phyloP scores from a whole-genome alignment of 78 protist genomes.

The Thecamonas trahens region DNA sequence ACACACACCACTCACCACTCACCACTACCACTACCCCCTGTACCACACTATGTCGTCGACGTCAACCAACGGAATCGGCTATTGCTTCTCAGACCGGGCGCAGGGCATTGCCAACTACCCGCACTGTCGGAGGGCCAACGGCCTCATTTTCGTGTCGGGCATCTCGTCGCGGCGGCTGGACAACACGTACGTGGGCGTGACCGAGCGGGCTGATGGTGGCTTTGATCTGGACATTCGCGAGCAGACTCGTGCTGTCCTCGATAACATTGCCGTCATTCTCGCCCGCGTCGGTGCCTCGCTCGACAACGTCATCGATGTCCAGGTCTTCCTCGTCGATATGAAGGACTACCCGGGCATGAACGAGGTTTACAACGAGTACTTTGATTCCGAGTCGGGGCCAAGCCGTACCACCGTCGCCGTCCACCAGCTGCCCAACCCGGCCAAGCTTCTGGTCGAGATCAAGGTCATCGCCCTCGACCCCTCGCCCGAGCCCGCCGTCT shows the following conservation, averaged over 20 bases:
- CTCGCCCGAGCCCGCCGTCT: not conserved
- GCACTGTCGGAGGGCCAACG: conserved; percentile 55
- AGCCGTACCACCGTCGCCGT: conserved; percentile 61
- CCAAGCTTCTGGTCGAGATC: conserved; percentile 60
- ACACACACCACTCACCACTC: too few relatives aligned
- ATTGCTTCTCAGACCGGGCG: conserved; percentile 48
- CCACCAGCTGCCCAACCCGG: conserved; percentile 56
- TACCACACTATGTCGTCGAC: too few relatives aligned
- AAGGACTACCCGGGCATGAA: conserved; percentile 50
- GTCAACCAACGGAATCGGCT: conserved; percentile 47
- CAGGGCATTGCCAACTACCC: conserved; percentile 60
- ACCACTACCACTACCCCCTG: too few relatives aligned
- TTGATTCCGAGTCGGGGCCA: conserved; percentile 55
- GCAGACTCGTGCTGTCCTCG: conserved; percentile 58
- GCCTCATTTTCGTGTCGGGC: conserved; percentile 54
- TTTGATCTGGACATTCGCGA: conserved; percentile 27
- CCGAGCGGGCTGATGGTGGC: conserved; percentile 23
- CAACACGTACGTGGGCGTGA: conserved; percentile 59
- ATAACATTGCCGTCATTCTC: conserved; percentile 48
- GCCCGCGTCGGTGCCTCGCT: conserved; percentile 41
- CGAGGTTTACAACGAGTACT: conserved; percentile 36
- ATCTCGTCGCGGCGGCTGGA: conserved; percentile 66
- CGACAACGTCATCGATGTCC: conserved; percentile 44
- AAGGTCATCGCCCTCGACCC: conserved; percentile 45
- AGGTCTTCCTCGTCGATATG: conserved; percentile 68